Conservation (phyloP, 225 moss, liverwort and hornwort species). For the Antitrichia curtipendula region DNA sequence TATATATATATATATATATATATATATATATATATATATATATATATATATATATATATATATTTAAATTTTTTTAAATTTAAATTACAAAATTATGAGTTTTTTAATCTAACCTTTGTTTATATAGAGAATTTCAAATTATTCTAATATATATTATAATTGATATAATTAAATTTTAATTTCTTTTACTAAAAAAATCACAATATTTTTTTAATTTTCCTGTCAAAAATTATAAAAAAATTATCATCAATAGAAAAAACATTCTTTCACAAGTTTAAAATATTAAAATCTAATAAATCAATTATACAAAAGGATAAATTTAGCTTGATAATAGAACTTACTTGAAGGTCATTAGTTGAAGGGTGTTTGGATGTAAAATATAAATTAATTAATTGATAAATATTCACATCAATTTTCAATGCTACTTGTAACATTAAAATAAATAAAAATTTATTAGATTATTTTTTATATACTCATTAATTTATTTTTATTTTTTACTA, state of each 20-base stretch:
- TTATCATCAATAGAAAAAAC: background rate
- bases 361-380: background rate
- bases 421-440: background rate
- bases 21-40: too few relatives aligned
- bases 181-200: background rate
- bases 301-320: background rate
- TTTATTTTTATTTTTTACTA: background rate
- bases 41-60: too few relatives aligned
- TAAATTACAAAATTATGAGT: background rate
- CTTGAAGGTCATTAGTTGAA: background rate
- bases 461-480: background rate
- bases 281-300: background rate
- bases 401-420: background rate
- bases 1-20: too few relatives aligned
- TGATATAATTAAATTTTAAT: background rate
- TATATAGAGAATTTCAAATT: background rate
- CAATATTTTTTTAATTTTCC: rapidly evolving
- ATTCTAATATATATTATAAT: background rate
- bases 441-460: background rate
- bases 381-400: background rate
- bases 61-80: too few relatives aligned
- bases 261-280: background rate
- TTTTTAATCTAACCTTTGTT: background rate
- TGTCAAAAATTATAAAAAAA: background rate
- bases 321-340: background rate